Base-by-base conservation (phyloP, 306 rosid species). In the Dalbergia cochinchinensis region DNA sequence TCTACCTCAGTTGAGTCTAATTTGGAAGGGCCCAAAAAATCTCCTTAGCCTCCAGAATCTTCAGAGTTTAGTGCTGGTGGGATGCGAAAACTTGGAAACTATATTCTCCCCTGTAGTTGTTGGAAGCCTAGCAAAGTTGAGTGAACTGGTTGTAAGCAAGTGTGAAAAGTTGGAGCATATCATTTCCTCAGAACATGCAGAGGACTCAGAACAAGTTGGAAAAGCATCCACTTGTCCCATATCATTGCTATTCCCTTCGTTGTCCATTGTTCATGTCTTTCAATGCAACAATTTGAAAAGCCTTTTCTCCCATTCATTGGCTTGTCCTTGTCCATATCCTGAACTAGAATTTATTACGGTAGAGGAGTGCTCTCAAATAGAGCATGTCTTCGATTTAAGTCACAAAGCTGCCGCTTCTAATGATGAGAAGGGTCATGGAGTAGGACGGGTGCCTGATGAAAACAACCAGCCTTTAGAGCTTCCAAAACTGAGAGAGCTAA, bases 111-210 rank as follows among this genome's bases (percentile, higher is more conserved):
- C 80, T 15, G 51, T 65, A 19, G 14, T 76, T 51, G 55, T 34
- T 53, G 54, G 73, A 34, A 50, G 41, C 73, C 73, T 76, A 13
- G 16, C 65, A 19, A 53, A 64, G 64, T 55, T 76, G 53, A 76
- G 54, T 76, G 62, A 71, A 71, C 63, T 71, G 71, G 73, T 76
- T 64, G 65, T 51, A 53, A 76, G 80, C 65, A 76, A 76, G 31
- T 76, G 80, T 3, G 42, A 65, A 13, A 64, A 65, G 42, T 65
- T 76, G 80, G 26, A 76, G 44, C 54, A 65, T 3, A 64, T 76
- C 14, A 63, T 76, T 35, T 64, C n/a, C 14, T 76, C 72, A 35
- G 73, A 76, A 35, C 39, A 11, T 11, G 22, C 61, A 26, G 47
- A 22, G 26, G 39, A 35, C 20, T 76, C 72, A 18, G 73, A 76